phyloP scores from a whole-genome alignment of 2,329 filamentous ascomycete species.

The Cladophialophora exuberans region DNA sequence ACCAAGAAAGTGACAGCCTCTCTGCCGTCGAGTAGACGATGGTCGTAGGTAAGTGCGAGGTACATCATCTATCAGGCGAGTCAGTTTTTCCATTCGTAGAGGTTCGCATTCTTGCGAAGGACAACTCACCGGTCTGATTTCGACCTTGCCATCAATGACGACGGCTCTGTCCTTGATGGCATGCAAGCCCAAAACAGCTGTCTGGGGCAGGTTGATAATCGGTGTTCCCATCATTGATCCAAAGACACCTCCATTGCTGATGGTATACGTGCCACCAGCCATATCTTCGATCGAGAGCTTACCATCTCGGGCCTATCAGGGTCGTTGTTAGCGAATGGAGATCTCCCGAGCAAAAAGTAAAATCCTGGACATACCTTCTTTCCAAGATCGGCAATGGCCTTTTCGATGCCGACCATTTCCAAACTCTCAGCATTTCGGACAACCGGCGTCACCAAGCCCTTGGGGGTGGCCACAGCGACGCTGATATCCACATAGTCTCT shows the following conservation, averaged over 20 bases:
- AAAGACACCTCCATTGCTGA: constrained; percentile 96
- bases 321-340: too few species aligned
- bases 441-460: constrained; percentile 94
- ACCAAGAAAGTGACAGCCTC: constrained; percentile 96
- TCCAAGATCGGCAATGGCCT: constrained; percentile 87
- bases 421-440: constrained; percentile 89
- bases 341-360: constrained; percentile 23
- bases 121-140: constrained; percentile 76
- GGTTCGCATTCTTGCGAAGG: too few species aligned
- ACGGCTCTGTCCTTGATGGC: constrained; percentile 95
- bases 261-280: constrained; percentile 97
- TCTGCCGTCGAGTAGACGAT: constrained; percentile 90
- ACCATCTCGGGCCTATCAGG: constrained; percentile 91
- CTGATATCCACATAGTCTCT: constrained; percentile 97
- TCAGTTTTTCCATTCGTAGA: constrained; percentile 1
- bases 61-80: constrained; percentile 83
- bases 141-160: constrained; percentile 88
- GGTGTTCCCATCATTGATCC: constrained; percentile 96
- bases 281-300: constrained; percentile 99
- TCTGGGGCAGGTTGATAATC: constrained; percentile 74
- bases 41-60: constrained; percentile 94
- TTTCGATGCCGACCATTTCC: constrained; percentile 88
- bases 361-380: constrained; percentile 71
- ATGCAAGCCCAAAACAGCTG: constrained; percentile 84
- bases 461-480: constrained; percentile 95